Evolutionary conservation across 73 alveolate genomes (phyloP).

Genomic region (Paramecium bursaria): DNA sequence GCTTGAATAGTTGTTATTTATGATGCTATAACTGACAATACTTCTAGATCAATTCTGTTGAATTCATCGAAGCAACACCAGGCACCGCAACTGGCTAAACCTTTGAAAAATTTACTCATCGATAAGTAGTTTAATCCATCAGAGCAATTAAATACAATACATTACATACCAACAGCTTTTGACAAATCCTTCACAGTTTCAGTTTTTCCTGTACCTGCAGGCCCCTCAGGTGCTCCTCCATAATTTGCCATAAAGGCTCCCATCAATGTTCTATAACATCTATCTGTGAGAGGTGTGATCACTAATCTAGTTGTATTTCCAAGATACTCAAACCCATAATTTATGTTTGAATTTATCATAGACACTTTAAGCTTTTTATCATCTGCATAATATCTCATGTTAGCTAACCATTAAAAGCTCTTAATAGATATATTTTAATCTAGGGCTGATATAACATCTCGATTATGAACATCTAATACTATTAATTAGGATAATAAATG

Average conservation of each 20-base stretch:
- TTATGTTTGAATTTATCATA: conserved; percentile 86
- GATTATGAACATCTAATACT: conserved; percentile 75
- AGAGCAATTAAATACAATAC: conserved; percentile 97
- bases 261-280: conserved; percentile 96
- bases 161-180: conserved; percentile 92
- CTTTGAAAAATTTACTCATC: conserved; percentile 96
- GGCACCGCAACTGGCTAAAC: conserved; percentile 91
- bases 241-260: conserved; percentile 93
- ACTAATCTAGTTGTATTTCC: conserved; percentile 96
- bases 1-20: conserved; percentile 79
- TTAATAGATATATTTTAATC: conserved; percentile 56
- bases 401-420: conserved; percentile 99
- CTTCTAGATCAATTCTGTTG: conserved; percentile 96
- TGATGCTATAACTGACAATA: conserved; percentile 83
- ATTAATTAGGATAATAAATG: conserved; percentile 46
- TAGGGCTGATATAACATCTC: conserved; percentile 67
- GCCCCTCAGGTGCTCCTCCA: conserved; percentile 99
- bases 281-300: conserved; percentile 97
- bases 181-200: conserved; percentile 98
- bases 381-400: conserved; percentile 97
- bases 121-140: conserved; percentile 92
- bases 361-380: conserved; percentile 81
- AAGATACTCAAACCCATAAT: conserved; percentile 95
- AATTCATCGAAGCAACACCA: conserved; percentile 99
- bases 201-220: conserved; percentile 99